Evolutionary conservation across 2,329 filamentous ascomycete genomes (phyloP), one percentile per base, ranked within the genome.

Genomic region (Penicillium sp.): DNA sequence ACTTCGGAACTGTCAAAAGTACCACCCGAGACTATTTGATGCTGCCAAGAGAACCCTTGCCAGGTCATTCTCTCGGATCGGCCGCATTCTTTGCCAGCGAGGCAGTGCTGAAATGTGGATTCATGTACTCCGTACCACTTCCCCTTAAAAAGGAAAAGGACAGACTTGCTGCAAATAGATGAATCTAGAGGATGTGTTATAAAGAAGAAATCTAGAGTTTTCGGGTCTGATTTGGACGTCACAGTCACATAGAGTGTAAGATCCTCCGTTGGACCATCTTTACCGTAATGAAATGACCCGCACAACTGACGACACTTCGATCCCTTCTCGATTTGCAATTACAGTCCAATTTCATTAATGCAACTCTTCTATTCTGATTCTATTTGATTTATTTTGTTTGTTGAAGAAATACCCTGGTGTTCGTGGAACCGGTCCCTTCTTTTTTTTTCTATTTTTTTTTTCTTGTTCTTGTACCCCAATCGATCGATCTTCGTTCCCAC

Each of bases 401-500:
- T 46, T 63, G 29, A 21, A 37, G 22, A 27, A 37, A 19, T 35
- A 22, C 14, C 22, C 21, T 46, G 31, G 8, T 16, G n/a, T 11
- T 41, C 37, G 48, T 50, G 48, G 45, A 54, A 51, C 59, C 62
- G 67, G 67, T 68, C 64, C 53, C 56, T 48, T 39, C 21, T 19
- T 16, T 27, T 39, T 39, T 24, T 29, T 49, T 14, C n/a, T 26
- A n/a, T 21, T 24, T 21, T 44, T 24, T 45, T 33, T 37, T 46
- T 37, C 19, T 49, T 27, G 21, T 45, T 33, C 22, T 46, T 37
- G n/a, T 49, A 16, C 45, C 56, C 56, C 61, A 58, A 64, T 66
- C 65, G 63, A 65, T 66, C 64, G 64, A 66, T 66, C 63, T 62
- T 67, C 62, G 64, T 67, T 67, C 58, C 64, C 64, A 66, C 64